Percentiles rank a stretch among this genome's conserved stretches.
Conservation (phyloP, 2,329 filamentous ascomycete species). For the Talaromyces amestolkiae region DNA sequence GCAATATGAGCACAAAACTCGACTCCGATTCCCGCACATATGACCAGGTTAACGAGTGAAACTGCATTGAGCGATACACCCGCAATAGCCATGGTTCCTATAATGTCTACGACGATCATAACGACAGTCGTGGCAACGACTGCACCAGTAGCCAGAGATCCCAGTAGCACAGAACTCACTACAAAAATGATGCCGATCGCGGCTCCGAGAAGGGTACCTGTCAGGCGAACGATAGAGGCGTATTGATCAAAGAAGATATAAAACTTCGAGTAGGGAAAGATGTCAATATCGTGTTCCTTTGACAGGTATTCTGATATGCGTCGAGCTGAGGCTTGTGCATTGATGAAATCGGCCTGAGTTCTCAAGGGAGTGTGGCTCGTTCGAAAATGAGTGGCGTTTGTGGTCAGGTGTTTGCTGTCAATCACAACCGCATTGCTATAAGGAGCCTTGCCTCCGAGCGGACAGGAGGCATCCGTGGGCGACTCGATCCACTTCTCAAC, state of each 20-base stretch:
- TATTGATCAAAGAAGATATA: conserved; percentile 99
- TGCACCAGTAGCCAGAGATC: conserved; percentile 75
- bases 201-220: conserved; percentile 73
- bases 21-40: conserved; percentile 92
- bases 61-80: conserved; percentile 91
- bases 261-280: conserved; percentile 96
- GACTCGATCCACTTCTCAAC: conserved; percentile 76
- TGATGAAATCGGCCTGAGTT: conserved; percentile 89
- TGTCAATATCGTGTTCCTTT: conserved; percentile 67
- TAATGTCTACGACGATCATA: conserved; percentile 93
- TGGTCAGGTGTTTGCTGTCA: conserved; percentile 63
- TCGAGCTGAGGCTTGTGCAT: conserved; percentile 81
- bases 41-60: conserved; percentile 91
- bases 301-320: conserved; percentile 79
- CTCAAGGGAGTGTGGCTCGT: conserved; percentile 83
- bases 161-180: conserved; percentile 75
- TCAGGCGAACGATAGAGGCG: conserved; percentile 75
- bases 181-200: conserved; percentile 82
- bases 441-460: conserved; percentile 80
- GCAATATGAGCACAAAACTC: conserved; percentile 98
- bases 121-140: conserved; percentile 82
- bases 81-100: conserved; percentile 88
- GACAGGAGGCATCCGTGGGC: conserved; percentile 79
- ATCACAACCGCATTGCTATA: conserved; percentile 84
- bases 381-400: conserved; percentile 86